These are phyloP conservation scores for Cladosporium sp. DNA, from an alignment of 2,329 filamentous ascomycete genomes.

Conservation along the genomic window DNA sequence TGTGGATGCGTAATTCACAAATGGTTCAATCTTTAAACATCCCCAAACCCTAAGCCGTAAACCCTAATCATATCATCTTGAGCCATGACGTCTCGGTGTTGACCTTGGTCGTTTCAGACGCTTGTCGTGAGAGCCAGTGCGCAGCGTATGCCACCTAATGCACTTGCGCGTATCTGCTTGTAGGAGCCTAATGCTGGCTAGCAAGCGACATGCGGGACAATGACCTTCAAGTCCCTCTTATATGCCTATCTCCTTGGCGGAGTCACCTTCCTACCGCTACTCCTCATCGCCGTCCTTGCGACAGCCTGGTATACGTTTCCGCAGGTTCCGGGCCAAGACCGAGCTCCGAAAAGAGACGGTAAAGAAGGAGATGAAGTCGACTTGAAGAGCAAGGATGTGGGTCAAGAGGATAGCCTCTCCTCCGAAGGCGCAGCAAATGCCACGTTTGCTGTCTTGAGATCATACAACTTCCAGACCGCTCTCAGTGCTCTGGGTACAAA, in stretches of 20 bases:
- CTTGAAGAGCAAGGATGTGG: conserved; percentile 21
- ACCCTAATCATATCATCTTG: not conserved
- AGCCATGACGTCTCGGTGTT: conserved; percentile 9
- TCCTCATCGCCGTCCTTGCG: conserved; percentile 62
- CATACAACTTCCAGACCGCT: conserved; percentile 37
- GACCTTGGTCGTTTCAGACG: not conserved
- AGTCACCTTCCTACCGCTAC: conserved; percentile 79
- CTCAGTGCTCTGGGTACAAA: conserved; percentile 32
- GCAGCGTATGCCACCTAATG: conserved; percentile 3
- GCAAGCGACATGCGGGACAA: conserved; percentile 26
- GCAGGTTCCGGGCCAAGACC: conserved; percentile 11
- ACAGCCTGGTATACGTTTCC: conserved; percentile 68
- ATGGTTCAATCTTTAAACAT: not conserved
- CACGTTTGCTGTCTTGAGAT: conserved; percentile 37
- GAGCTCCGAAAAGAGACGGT: conserved; percentile 15
- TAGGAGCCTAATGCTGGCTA: conserved; percentile 2
- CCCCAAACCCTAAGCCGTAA: not conserved
- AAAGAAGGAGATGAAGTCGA: conserved; percentile 5
- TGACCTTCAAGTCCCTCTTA: conserved; percentile 59
- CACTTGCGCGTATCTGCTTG: not conserved
- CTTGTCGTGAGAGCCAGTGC: conserved; percentile 1
- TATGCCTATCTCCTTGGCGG: conserved; percentile 82
- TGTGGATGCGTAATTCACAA: not conserved
- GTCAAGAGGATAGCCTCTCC: conserved; percentile 18
- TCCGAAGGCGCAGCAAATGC: conserved; percentile 34